Percentiles rank a stretch among this genome's conserved stretches.
Evolutionary conservation across 768 basidiomycete genomes (phyloP).

Genomic region (Termitomyces eurrhizus): DNA sequence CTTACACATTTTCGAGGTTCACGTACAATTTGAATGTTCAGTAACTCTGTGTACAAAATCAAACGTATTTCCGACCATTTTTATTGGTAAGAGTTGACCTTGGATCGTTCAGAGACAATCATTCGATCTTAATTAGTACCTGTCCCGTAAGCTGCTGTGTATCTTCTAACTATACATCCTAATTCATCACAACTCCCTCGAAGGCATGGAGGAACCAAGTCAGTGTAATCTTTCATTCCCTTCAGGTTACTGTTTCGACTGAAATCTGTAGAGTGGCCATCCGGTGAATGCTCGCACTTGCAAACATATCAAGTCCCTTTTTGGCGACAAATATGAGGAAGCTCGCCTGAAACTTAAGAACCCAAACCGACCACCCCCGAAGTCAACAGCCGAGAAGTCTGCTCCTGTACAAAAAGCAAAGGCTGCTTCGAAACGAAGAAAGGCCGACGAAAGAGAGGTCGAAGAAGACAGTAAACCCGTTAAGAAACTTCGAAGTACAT

Average conservation of each 20-base stretch:
- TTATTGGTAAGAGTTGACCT: constrained; percentile 27
- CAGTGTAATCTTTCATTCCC: background rate
- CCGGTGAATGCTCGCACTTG: constrained; percentile 46
- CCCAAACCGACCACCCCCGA: constrained; percentile 27
- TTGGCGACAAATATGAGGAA: constrained; percentile 44
- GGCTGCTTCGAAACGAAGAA: constrained; percentile 20
- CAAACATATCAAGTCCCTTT: constrained; percentile 40
- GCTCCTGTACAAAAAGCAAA: constrained; percentile 16
- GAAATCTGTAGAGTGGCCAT: constrained; percentile 20
- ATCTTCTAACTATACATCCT: background rate
- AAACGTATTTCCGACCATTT: constrained; percentile 43
- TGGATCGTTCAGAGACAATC: background rate
- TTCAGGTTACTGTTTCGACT: background rate
- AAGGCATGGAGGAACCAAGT: constrained; percentile 33
- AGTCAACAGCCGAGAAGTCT: constrained; percentile 21
- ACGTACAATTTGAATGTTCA: constrained; percentile 9
- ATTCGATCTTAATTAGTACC: constrained; percentile 19
- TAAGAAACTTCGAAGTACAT: constrained; percentile 12
- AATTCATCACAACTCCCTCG: background rate
- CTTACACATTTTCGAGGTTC: background rate
- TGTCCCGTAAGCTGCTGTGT: constrained; percentile 25
- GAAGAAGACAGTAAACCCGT: constrained; percentile 10
- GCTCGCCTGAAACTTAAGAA: constrained; percentile 42
- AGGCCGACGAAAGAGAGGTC: constrained; percentile 17
- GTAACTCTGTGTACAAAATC: constrained; percentile 39